Evolutionary conservation across 495 filamentous ascomycete species (phyloP).

Genomic region (Penicillium maclennaniae): DNA sequence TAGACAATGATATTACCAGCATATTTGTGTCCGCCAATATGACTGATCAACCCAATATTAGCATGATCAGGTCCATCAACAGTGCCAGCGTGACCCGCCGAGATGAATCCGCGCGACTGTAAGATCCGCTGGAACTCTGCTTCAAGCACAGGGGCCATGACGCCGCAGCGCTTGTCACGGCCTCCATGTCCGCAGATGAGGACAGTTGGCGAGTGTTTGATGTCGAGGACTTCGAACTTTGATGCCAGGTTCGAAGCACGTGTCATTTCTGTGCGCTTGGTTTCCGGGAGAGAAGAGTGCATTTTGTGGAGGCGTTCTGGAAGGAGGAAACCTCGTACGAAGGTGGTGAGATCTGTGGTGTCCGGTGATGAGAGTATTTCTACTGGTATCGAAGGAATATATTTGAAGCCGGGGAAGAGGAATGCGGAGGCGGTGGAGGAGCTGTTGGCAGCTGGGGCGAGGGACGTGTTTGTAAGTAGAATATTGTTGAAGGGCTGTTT

Average conservation of each 20-base stretch:
- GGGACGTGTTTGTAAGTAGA: constrained; percentile 67
- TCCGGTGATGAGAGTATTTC: constrained; percentile 8
- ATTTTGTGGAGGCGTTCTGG: constrained; percentile 56
- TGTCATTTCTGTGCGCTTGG: constrained; percentile 27
- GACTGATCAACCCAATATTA: constrained; percentile 73
- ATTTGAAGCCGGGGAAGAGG: constrained; percentile 75
- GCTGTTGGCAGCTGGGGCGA: constrained; percentile 45
- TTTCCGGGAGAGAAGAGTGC: constrained; percentile 48
- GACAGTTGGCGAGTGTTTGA: constrained; percentile 62
- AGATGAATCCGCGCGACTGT: constrained; percentile 27
- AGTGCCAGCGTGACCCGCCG: constrained; percentile 5
- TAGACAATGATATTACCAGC: constrained; percentile 94
- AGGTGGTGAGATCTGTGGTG: constrained; percentile 26
- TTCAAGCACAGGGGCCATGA: constrained; percentile 68
- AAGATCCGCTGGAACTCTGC: constrained; percentile 61
- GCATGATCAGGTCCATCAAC: constrained; percentile 38
- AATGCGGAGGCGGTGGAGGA: constrained; percentile 57
- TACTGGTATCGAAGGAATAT: constrained; percentile 63
- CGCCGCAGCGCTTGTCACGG: constrained; percentile 75
- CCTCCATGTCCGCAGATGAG: constrained; percentile 82
- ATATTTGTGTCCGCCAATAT: constrained; percentile 90
- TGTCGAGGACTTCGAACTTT: constrained; percentile 46
- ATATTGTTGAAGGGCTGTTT: constrained; percentile 75
- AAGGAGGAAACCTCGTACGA: constrained; percentile 41
- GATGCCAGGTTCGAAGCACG: constrained; percentile 28